phyloP scores from a whole-genome alignment of 306 rosid species.

The Cicer chorassanicum region DNA sequence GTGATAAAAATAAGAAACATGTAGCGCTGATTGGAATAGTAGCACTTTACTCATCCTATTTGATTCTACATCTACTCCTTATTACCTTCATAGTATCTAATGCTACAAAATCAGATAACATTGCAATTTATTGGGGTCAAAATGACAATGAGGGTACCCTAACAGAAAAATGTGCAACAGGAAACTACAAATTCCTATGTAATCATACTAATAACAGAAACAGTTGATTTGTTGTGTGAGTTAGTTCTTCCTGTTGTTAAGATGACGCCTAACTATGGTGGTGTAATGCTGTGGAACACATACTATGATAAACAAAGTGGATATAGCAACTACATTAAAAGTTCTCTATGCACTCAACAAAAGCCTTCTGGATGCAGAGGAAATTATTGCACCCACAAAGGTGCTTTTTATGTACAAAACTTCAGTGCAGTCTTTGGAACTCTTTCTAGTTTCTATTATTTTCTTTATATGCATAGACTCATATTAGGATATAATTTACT shows the following conservation, averaged over 20 bases:
- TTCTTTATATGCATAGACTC: neutral
- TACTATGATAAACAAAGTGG: constrained; percentile 54
- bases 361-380: constrained; percentile 2
- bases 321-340: constrained; percentile 48
- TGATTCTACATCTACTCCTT: constrained; percentile 22
- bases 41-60: constrained; percentile 16
- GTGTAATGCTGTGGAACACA: constrained; percentile 65
- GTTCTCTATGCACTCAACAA: constrained; percentile 37
- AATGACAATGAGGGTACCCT: constrained; percentile 52
- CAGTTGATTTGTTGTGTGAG: constrained; percentile 44
- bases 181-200: constrained; percentile 41
- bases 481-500: neutral
- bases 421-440: neutral
- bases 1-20: neutral
- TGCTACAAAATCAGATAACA: constrained; percentile 31
- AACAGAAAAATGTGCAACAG: constrained; percentile 56
- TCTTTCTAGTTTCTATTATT: neutral
- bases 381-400: constrained; percentile 29
- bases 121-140: constrained; percentile 72
- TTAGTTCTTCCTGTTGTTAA: constrained; percentile 57
- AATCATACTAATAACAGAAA: too few relatives aligned
- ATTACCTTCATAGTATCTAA: constrained; percentile 30
- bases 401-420: constrained; percentile 9
- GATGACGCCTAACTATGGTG: constrained; percentile 58
- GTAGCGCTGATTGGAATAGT: constrained; percentile 39